Conservation (phyloP, 768 basidiomycete species). For the Cyathus striatus region DNA sequence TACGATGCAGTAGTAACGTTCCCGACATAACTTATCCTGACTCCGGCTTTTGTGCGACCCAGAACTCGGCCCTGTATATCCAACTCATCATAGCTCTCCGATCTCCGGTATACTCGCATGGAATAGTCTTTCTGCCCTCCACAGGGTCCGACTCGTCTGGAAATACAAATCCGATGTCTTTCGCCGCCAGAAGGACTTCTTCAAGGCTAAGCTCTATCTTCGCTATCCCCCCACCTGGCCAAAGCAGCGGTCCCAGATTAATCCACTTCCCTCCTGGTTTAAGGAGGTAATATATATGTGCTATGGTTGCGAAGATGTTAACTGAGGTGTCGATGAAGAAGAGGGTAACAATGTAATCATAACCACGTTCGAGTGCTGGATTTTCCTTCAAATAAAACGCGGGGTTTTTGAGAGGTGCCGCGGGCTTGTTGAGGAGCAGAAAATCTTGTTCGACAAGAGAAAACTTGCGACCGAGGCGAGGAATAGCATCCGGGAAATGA, state of each 20-base stretch:
- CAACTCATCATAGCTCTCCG: slow-evolving; percentile 63
- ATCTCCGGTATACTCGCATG: slow-evolving; percentile 66
- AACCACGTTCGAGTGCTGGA: slow-evolving; percentile 29
- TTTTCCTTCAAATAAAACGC: no score
- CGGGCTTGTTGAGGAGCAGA: slow-evolving; percentile 27
- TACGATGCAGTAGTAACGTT: neutral
- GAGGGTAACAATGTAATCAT: slow-evolving; percentile 58
- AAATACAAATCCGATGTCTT: slow-evolving; percentile 51
- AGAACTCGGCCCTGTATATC: slow-evolving; percentile 65
- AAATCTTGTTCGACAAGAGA: slow-evolving; percentile 56
- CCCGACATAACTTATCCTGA: no score
- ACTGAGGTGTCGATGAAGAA: slow-evolving; percentile 66
- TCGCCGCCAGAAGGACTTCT: slow-evolving; percentile 49
- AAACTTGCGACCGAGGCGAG: slow-evolving; percentile 37
- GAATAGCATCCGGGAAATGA: slow-evolving; percentile 57
- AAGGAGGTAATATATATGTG: slow-evolving; percentile 52
- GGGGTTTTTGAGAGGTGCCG: neutral
- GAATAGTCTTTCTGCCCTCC: slow-evolving; percentile 34
- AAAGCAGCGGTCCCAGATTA: slow-evolving; percentile 66
- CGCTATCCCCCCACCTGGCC: slow-evolving; percentile 51
- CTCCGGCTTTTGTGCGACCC: slow-evolving; percentile 28
- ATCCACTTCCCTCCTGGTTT: slow-evolving; percentile 65
- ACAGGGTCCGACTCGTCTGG: slow-evolving; percentile 16
- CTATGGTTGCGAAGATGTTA: slow-evolving; percentile 47
- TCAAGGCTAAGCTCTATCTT: slow-evolving; percentile 57